Evolutionary conservation across 1,139 yeast genomes (phyloP).

Genomic region (Lodderomyces jiufengensis): DNA sequence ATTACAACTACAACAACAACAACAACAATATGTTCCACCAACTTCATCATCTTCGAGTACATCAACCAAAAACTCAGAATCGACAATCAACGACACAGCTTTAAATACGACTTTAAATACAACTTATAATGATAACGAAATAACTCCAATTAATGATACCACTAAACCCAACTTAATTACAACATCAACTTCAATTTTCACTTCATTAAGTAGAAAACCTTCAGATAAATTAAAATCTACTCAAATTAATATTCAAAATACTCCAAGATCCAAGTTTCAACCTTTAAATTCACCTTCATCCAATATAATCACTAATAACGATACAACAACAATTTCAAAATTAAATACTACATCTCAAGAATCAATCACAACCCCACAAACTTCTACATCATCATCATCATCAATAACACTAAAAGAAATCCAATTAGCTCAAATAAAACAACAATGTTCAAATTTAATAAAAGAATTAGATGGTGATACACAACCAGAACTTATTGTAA

Average conservation of each 20-base stretch:
- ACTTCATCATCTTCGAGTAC: not conserved
- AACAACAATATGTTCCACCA: not conserved
- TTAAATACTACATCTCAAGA: not conserved
- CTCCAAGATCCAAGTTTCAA: no score
- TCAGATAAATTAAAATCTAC: no score
- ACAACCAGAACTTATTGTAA: constrained; percentile 35
- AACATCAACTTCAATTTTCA: no score
- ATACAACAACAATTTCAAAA: not conserved
- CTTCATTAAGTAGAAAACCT: no score
- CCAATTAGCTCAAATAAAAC: constrained; percentile 31
- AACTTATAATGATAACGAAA: not conserved
- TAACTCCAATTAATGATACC: no score
- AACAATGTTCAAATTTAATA: constrained; percentile 33
- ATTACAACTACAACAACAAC: not conserved
- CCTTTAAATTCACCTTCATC: not conserved
- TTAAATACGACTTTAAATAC: not conserved
- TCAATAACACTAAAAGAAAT: constrained; percentile 19
- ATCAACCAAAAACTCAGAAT: not conserved
- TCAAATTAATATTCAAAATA: no score
- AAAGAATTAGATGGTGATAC: constrained; percentile 31
- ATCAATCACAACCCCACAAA: not conserved
- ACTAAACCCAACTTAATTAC: no score
- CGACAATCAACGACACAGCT: not conserved
- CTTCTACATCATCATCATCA: not conserved
- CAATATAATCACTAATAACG: not conserved